Evolutionary conservation across 768 basidiomycete species (phyloP).

Genomic region (Pleurotus ostreatus): DNA sequence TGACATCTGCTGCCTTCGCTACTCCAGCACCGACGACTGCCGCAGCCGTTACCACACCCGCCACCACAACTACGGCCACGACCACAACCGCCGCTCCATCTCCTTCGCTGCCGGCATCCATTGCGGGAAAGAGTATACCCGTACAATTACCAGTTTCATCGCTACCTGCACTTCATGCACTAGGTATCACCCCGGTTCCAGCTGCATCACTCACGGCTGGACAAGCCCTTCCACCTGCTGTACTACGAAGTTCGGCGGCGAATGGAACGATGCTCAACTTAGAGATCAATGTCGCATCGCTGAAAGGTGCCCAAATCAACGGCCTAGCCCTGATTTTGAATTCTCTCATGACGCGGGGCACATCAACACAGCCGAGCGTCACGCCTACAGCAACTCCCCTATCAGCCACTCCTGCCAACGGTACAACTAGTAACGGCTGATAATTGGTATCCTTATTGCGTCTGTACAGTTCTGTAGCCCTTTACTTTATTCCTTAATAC

Average conservation of each 20-base stretch:
- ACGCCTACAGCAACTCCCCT: background rate
- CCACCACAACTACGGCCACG: too few relatives aligned
- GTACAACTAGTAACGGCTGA: background rate
- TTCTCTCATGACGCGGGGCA: slow-evolving; percentile 53
- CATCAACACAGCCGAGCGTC: background rate
- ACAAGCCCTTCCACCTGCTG: slow-evolving; percentile 69
- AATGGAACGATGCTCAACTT: slow-evolving; percentile 71
- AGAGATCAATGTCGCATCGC: slow-evolving; percentile 72
- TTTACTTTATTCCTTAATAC: too few relatives aligned
- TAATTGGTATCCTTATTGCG: too few relatives aligned
- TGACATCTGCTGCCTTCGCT: slow-evolving; percentile 17
- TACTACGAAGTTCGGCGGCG: slow-evolving; percentile 65
- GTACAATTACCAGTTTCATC: slow-evolving; percentile 70
- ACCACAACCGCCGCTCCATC: slow-evolving; percentile 22
- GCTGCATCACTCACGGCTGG: slow-evolving; percentile 44
- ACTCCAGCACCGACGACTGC: slow-evolving; percentile 21
- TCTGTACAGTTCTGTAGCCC: too few relatives aligned
- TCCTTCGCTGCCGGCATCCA: slow-evolving; percentile 20
- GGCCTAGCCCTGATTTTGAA: slow-evolving; percentile 70
- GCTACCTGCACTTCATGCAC: slow-evolving; percentile 57
- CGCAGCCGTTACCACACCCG: slow-evolving; percentile 23
- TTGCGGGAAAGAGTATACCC: slow-evolving; percentile 47
- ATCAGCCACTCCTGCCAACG: background rate
- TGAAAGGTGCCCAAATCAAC: slow-evolving; percentile 75
- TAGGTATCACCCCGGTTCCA: slow-evolving; percentile 73